Evolutionary conservation across 305 asterid species (phyloP).

Genomic region (Solanum aculeatissimum): DNA sequence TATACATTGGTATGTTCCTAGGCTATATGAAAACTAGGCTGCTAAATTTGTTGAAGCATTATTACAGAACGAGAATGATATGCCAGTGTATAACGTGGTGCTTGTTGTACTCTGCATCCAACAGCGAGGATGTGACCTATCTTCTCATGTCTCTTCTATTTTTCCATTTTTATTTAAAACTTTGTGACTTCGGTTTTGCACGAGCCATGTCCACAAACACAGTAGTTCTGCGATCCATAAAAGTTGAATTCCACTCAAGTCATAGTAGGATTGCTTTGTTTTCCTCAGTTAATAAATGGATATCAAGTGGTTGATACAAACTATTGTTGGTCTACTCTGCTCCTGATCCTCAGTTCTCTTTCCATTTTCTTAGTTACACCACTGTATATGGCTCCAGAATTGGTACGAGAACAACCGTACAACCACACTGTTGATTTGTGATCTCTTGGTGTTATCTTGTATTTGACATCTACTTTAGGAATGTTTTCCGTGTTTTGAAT

Average conservation of each 20-base stretch:
- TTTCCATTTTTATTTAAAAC: conserved; percentile 33
- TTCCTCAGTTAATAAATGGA: neutral
- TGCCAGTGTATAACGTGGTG: neutral
- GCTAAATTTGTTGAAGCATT: neutral
- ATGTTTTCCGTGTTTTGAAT: neutral
- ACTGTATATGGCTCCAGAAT: conserved; percentile 98
- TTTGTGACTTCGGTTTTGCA: conserved; percentile 99
- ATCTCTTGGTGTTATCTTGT: conserved; percentile 99
- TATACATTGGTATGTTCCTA: neutral
- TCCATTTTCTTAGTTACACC: conserved; percentile 70
- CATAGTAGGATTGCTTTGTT: neutral
- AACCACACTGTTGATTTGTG: conserved; percentile 99
- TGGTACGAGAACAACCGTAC: conserved; percentile 98
- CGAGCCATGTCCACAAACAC: conserved; percentile 99
- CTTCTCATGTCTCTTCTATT: conserved; percentile 3
- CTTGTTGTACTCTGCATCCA: neutral
- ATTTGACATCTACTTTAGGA: conserved; percentile 21
- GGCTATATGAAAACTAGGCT: neutral
- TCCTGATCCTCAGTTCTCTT: conserved; percentile 10
- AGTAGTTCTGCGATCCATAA: conserved; percentile 93
- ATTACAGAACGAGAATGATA: neutral
- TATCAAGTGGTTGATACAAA: neutral
- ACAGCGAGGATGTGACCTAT: conserved; percentile 1
- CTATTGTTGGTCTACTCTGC: conserved; percentile 10
- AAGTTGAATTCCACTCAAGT: conserved; percentile 38